Percentiles rank a stretch among this genome's conserved stretches.
These are phyloP conservation scores for Gossypium trilobum DNA, from an alignment of 441 rosid genomes.

Conservation along the genomic window DNA sequence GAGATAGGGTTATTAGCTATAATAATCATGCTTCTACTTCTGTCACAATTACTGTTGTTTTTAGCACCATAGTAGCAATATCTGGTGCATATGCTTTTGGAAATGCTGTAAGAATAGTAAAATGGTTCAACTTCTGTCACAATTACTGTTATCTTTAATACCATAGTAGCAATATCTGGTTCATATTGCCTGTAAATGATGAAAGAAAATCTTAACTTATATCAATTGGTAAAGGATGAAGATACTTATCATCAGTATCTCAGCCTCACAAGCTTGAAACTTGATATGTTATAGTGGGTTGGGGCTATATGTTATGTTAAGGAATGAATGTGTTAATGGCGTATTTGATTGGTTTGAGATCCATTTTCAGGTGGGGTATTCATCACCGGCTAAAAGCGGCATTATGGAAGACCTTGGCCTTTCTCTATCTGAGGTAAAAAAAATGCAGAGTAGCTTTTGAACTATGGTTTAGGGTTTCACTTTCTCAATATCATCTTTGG, in stretches of 20 bases:
- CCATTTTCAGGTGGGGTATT: conserved; percentile 20
- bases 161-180: no score
- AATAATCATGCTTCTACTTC: not conserved
- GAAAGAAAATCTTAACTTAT: no score
- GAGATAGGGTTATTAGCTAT: not conserved
- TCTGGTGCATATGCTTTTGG: conserved; percentile 19
- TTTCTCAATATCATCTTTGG: not conserved
- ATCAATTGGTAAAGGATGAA: no score
- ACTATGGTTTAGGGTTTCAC: not conserved
- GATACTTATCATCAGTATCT: no score
- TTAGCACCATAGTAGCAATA: conserved; percentile 21
- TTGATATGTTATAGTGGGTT: not conserved
- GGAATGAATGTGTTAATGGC: not conserved
- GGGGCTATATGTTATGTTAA: not conserved
- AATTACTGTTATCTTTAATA: no score
- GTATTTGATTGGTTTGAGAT: not conserved
- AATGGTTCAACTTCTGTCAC: not conserved
- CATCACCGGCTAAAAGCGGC: conserved; percentile 24
- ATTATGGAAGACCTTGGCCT: conserved; percentile 29
- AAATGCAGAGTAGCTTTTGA: not conserved
- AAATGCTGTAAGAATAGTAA: conserved; percentile 15
- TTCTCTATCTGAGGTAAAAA: conserved; percentile 18
- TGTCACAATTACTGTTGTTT: conserved; percentile 11
- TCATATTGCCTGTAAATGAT: no score
- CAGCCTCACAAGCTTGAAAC: not conserved